A percentile compares a stretch with the other conserved stretches of the same genome.
phyloP scores from a whole-genome alignment of 78 protist species.

The Protostelium mycophagum region DNA sequence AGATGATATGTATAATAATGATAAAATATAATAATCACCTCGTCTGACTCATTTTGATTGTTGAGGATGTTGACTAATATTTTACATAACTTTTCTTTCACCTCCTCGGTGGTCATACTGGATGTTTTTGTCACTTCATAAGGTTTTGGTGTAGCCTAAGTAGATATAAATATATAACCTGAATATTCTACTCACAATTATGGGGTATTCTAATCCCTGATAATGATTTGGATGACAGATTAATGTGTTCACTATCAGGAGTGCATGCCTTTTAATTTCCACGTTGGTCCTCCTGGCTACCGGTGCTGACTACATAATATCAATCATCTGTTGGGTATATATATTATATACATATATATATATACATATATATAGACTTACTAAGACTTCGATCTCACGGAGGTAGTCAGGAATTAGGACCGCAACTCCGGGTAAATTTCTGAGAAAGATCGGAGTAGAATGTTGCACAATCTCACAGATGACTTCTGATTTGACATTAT shows the following conservation, averaged over 20 bases:
- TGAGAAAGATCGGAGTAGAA: neutral
- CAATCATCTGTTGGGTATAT: too few species aligned
- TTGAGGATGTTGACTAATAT: neutral
- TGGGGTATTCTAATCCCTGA: neutral
- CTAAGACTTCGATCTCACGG: neutral
- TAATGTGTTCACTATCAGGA: neutral
- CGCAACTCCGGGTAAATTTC: neutral
- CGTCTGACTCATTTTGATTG: neutral
- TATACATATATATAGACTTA: neutral
- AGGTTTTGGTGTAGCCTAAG: neutral
- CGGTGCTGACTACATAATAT: neutral
- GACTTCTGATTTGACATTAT: neutral
- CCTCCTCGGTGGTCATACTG: neutral
- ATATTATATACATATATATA: too few species aligned
- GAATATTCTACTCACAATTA: neutral
- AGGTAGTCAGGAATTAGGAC: neutral
- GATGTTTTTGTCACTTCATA: neutral
- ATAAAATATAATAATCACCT: neutral
- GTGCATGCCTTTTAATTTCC: neutral
- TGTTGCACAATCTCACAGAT: neutral
- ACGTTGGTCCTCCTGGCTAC: neutral
- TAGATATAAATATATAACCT: neutral
- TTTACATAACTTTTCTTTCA: neutral
- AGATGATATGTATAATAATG: neutral
- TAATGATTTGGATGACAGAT: neutral